phyloP scores from a whole-genome alignment of 257 asterid species.

The Solanum lignicaule region DNA sequence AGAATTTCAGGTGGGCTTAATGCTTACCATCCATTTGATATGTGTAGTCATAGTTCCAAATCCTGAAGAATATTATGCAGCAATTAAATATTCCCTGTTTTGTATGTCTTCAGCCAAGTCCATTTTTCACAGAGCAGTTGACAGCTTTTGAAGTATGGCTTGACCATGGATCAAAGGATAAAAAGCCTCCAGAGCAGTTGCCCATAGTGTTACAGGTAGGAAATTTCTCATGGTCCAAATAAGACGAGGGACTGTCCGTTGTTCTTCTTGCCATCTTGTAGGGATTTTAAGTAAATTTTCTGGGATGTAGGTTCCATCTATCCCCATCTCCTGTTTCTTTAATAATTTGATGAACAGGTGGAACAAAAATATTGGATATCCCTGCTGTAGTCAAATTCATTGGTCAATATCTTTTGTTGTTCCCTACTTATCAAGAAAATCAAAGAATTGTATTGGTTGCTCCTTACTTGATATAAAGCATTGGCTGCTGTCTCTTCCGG shows the following conservation, averaged over 20 bases:
- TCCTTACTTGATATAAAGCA: background rate
- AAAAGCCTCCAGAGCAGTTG: conserved; percentile 95
- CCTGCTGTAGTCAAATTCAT: background rate
- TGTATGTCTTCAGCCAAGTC: conserved; percentile 66
- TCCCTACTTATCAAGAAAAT: background rate
- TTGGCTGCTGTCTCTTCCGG: background rate
- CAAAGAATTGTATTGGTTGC: background rate
- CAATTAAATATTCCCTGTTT: background rate
- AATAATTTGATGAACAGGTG: background rate
- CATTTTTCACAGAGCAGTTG: conserved; percentile 68
- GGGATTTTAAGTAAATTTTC: background rate
- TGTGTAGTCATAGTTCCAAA: background rate
- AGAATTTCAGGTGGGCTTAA: conserved; percentile 70
- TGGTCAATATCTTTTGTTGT: background rate
- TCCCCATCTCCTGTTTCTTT: background rate
- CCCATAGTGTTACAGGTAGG: conserved; percentile 98
- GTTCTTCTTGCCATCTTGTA: background rate
- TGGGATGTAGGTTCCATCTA: background rate
- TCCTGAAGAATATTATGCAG: background rate
- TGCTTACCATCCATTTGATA: background rate
- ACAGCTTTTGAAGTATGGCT: conserved; percentile 99
- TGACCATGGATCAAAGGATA: conserved; percentile 95
- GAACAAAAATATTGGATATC: background rate
- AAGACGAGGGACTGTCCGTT: background rate
- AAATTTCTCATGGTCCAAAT: conserved; percentile 2